Evolutionary conservation across 192 early-diverging fungal genomes (phyloP).

Genomic region (Entomortierella parvispora): DNA sequence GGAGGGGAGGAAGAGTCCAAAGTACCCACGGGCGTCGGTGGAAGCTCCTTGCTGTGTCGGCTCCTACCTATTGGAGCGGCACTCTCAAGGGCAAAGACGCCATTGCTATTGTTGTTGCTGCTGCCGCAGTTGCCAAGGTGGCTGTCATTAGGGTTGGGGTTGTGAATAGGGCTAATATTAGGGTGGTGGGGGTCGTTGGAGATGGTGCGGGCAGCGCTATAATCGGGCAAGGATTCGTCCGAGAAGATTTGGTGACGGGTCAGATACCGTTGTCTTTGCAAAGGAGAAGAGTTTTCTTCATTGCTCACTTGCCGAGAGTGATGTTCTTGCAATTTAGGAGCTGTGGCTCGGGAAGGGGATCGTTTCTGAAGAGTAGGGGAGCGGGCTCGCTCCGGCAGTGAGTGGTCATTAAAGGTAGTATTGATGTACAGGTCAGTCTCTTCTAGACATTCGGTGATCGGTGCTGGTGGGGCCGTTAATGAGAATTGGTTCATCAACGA

Average conservation of each 20-base stretch:
- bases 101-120: no score
- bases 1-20: no score
- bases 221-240: constrained; percentile 29
- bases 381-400: not conserved
- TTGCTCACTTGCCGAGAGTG: not conserved
- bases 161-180: no score
- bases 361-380: constrained; percentile 7
- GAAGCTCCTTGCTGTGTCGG: not conserved
- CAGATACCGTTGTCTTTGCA: not conserved
- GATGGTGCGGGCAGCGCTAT: no score
- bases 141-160: no score
- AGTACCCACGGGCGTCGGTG: not conserved
- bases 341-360: constrained; percentile 2
- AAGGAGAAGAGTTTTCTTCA: not conserved
- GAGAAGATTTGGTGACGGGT: constrained; percentile 16
- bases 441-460: no score
- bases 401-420: not conserved
- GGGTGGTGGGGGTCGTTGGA: no score
- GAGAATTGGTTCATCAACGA: not conserved
- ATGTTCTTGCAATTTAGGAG: not conserved
- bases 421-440: not conserved
- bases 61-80: not conserved
- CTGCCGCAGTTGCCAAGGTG: no score
- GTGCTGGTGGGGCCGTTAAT: not conserved
- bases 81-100: no score